phyloP scores from a whole-genome alignment of 23 red algal genomes.

The Agarophyton chilense region DNA sequence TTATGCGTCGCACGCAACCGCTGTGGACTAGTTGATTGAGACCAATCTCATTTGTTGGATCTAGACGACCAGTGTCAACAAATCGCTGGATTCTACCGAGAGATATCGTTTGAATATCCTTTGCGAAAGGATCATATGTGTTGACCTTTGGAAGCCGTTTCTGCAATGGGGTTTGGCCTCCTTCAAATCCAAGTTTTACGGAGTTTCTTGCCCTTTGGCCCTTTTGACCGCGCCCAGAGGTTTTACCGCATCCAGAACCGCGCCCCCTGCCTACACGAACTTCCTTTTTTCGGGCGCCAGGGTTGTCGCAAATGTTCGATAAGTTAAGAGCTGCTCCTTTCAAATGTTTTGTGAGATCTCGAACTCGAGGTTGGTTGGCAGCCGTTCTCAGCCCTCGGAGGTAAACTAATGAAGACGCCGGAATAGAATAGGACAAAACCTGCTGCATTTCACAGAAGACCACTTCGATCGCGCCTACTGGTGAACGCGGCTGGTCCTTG shows the following conservation, averaged over 20 bases:
- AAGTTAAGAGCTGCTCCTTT: not conserved
- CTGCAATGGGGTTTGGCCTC: conserved; percentile 92
- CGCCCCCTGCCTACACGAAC: conserved; percentile 81
- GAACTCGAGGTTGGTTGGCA: not conserved
- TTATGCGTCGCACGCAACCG: conserved; percentile 44
- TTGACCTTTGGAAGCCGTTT: conserved; percentile 77
- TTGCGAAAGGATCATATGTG: conserved; percentile 46
- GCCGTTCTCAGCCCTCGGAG: not conserved
- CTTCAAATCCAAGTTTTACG: conserved; percentile 89
- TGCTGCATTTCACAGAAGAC: not conserved
- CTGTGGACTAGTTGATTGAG: conserved; percentile 55
- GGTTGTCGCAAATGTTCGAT: conserved; percentile 62
- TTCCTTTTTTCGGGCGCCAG: conserved; percentile 68
- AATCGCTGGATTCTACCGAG: conserved; percentile 68
- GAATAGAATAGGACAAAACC: not conserved
- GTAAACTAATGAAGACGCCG: not conserved
- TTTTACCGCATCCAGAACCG: conserved; percentile 80
- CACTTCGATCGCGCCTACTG: no score
- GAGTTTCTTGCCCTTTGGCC: conserved; percentile 83
- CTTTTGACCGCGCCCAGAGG: conserved; percentile 81
- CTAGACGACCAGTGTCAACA: conserved; percentile 76
- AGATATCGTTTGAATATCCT: conserved; percentile 41
- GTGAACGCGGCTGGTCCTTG: no score
- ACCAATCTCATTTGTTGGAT: conserved; percentile 27
- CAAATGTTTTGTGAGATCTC: conserved; percentile 1